phyloP scores from a whole-genome alignment of 176 grass and related monocot species.

The Saccharum officinarum region DNA sequence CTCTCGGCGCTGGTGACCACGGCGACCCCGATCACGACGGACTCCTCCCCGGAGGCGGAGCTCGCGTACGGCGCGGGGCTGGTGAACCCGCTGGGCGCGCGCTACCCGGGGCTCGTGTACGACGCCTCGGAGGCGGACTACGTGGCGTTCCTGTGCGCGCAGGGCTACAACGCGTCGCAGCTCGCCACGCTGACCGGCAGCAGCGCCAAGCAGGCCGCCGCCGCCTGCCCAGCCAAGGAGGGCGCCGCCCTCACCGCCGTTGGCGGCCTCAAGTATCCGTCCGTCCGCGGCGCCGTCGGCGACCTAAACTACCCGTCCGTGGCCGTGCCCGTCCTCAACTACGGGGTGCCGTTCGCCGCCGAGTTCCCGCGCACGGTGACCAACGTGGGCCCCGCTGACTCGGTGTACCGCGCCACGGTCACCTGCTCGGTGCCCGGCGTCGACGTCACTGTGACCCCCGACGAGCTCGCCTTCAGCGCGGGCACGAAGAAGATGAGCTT shows the following conservation, averaged over 20 bases:
- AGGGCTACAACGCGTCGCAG: slow-evolving; percentile 31
- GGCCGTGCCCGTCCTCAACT: slow-evolving; percentile 30
- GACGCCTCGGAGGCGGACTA: slow-evolving; percentile 30
- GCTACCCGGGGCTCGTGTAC: slow-evolving; percentile 39
- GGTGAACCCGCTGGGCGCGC: slow-evolving; percentile 2
- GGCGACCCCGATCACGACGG: neutral
- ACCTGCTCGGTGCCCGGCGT: neutral
- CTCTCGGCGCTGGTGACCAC: slow-evolving; percentile 42
- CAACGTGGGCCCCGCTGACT: neutral
- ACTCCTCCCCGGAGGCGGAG: neutral
- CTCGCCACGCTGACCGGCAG: neutral
- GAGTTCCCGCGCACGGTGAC: slow-evolving; percentile 21
- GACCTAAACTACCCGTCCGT: slow-evolving; percentile 55
- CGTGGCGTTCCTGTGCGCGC: slow-evolving; percentile 40
- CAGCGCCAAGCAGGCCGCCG: neutral
- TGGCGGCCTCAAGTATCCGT: too few relatives aligned
- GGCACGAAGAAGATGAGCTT: neutral
- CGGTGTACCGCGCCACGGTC: slow-evolving; percentile 20
- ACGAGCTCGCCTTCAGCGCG: neutral
- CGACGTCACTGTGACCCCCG: neutral
- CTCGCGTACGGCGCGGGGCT: slow-evolving; percentile 27
- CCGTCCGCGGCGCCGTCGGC: neutral
- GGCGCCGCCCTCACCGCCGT: too few relatives aligned
- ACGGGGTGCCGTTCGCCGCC: slow-evolving; percentile 5
- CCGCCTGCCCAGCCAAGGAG: too few relatives aligned